Base-by-base conservation (phyloP, 371 early-diverging fungal species). In the Dentiscutata heterogama region DNA sequence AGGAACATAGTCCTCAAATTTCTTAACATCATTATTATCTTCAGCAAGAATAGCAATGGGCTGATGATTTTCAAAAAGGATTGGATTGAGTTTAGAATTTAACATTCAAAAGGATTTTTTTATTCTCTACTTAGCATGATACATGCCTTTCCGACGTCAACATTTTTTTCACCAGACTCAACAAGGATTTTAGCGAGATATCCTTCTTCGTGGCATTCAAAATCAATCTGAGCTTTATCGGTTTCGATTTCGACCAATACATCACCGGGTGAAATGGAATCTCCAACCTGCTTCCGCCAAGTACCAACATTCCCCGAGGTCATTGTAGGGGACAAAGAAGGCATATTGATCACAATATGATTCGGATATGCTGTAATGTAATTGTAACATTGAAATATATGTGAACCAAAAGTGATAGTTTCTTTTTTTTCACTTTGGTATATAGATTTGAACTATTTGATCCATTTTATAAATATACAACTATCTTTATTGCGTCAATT, bases 221-320 rank as follows among this genome's bases (percentile, higher is more conserved):
- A 97, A 87, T 99, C 99, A 98, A 99, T 99, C 89, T 97, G 97
- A 67, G 99, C 99, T 93, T 99, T 99, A 90, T 99, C 99, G 39
- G 99, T 99, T 89, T 99, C 99, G 80, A 99, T 96, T 89, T 98
- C 99, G 63, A 97, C 97, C 70, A 99, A 89, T 58, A 98, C 96
- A 86, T 99, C 99, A 78, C 99, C 99, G n/a, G 98, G 95, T 50
- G 88, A 87, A 80, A 99, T 87, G 82, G 88, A 91, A 89, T 99
- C 99, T 51, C 99, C 99, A 74, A 96, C 93, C 87, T 94, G 92
- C 92, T 98, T 98, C 86, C 95, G 92, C 98, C 98, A 99, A 78
- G 90, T 86, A 65, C 97, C 98, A 83, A 99, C 92, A 91, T 96
- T 98, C 88, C 99, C 99, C 88, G 93, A 92, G 70, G 98, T 96